Percentiles rank a stretch among this genome's conserved stretches.
Evolutionary conservation across 2,329 filamentous ascomycete genomes (phyloP).

Genomic region (Parafenestella ontariensis): DNA sequence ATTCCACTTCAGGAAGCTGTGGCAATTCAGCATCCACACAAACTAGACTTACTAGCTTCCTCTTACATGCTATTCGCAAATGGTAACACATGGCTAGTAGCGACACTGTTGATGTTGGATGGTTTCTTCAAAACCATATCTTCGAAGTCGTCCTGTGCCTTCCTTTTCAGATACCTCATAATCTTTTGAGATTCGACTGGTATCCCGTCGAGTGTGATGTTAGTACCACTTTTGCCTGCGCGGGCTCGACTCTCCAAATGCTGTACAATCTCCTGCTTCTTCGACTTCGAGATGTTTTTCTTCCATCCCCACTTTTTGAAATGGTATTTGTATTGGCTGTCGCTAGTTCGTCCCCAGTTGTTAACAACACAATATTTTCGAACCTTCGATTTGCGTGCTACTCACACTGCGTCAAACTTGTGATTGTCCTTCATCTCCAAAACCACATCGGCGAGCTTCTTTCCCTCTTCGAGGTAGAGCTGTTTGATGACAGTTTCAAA

Average conservation of each 20-base stretch:
- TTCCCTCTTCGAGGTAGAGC: constrained; percentile 17
- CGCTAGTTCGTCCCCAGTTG: constrained; percentile 20
- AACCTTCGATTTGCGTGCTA: background rate
- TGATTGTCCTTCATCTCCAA: constrained; percentile 15
- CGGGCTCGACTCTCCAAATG: constrained; percentile 19
- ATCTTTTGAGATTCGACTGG: constrained; percentile 35
- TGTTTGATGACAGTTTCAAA: constrained; percentile 16
- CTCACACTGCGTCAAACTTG: constrained; percentile 21
- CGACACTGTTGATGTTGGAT: background rate
- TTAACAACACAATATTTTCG: background rate
- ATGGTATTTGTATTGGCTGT: constrained; percentile 43
- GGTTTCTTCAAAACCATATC: background rate
- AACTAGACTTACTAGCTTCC: background rate
- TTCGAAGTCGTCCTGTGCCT: constrained; percentile 9
- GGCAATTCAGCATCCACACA: background rate
- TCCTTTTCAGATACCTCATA: constrained; percentile 29
- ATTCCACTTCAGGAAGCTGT: constrained; percentile 38
- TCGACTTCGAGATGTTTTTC: constrained; percentile 31
- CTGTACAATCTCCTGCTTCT: constrained; percentile 26
- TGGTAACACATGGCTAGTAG: constrained; percentile 8
- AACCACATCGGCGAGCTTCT: constrained; percentile 16
- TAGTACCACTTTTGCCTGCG: constrained; percentile 14
- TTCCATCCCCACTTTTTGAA: constrained; percentile 43
- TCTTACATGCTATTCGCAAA: constrained; percentile 26
- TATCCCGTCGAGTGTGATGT: constrained; percentile 30